phyloP scores from a whole-genome alignment of 169 alveolate species.

The Plasmodium sp. region DNA sequence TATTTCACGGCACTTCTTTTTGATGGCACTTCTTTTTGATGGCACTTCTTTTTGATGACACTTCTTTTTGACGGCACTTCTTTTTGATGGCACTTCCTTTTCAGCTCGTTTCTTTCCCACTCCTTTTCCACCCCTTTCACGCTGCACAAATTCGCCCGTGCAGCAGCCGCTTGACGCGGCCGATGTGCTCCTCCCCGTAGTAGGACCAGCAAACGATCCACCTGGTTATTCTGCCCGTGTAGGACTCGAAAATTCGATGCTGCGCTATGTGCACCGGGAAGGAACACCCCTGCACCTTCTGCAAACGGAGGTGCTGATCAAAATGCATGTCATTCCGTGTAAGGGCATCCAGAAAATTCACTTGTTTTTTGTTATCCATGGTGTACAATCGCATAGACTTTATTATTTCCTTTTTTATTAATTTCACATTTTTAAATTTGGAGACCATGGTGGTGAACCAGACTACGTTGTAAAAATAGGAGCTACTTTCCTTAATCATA shows the following conservation, averaged over 20 bases:
- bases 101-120: too few relatives aligned
- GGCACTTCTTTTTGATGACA: too few relatives aligned
- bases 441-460: conserved; percentile 86
- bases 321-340: conserved; percentile 27
- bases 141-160: not conserved
- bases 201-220: conserved; percentile 87
- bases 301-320: conserved; percentile 11
- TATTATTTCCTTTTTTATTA: conserved; percentile 78
- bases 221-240: conserved; percentile 79
- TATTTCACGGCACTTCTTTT: not conserved
- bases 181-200: conserved; percentile 78
- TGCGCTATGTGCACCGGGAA: conserved; percentile 77
- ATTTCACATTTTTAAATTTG: conserved; percentile 77
- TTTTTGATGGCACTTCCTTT: too few relatives aligned
- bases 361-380: conserved; percentile 69
- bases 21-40: not conserved
- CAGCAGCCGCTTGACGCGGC: conserved; percentile 3
- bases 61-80: too few relatives aligned
- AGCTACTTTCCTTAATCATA: conserved; percentile 82
- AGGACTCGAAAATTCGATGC: conserved; percentile 79
- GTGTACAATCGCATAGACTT: conserved; percentile 79
- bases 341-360: conserved; percentile 69
- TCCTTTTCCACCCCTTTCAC: conserved; percentile 1
- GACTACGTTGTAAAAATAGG: conserved; percentile 75
- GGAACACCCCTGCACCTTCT: conserved; percentile 7